Evolutionary conservation across 352 stramenopile species (phyloP), one percentile per base, ranked within the genome.

Genomic region (Phytopythium aichiense): DNA sequence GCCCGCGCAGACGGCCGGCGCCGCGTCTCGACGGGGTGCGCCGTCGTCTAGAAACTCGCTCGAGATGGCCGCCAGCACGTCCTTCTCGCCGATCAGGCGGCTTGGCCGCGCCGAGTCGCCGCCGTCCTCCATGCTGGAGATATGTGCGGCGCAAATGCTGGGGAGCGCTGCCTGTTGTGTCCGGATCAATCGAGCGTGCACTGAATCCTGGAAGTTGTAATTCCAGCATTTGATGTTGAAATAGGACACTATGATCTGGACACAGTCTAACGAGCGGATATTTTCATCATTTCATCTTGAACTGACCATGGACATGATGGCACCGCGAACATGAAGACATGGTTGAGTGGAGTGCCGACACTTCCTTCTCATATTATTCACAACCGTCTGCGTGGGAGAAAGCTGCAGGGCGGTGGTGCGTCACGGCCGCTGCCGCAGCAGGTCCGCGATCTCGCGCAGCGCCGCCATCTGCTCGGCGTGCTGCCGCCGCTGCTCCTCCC

Each of bases 21-120:
- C 72, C 20, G 79, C 61, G 64, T 92, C 83, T 42, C 87, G 89
- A 63, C 70, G 84, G 37, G 69, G 35, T 31, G 73, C 72, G 49
- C 70, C 71, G 56, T 89, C 81, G 58, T 89, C 81, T 53, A 92
- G 68, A 55, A 80, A 91, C 73, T 92, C 84, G 70, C 79, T 80
- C 46, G 77, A 83, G 68, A 92, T 88, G 49, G 77, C 77, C 5
- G 79, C 78, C 46, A 92, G 72, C 61, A 92, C 84, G 60, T 92
- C 79, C 53, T 83, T 85, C 73, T 92, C 84, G 56, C 79, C 79
- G 50, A 89, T 73, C 28, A 92, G 74, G 20, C 77, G 81, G 46
- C 67, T 71, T 64, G 60, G 63, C 61, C 37, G 56, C 43, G 60
- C 58, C 46, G 37, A 54, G 37, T 74, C 66, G 20, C 71, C 70